phyloP scores from a whole-genome alignment of 768 basidiomycete species.

The Suillus clintonianus region DNA sequence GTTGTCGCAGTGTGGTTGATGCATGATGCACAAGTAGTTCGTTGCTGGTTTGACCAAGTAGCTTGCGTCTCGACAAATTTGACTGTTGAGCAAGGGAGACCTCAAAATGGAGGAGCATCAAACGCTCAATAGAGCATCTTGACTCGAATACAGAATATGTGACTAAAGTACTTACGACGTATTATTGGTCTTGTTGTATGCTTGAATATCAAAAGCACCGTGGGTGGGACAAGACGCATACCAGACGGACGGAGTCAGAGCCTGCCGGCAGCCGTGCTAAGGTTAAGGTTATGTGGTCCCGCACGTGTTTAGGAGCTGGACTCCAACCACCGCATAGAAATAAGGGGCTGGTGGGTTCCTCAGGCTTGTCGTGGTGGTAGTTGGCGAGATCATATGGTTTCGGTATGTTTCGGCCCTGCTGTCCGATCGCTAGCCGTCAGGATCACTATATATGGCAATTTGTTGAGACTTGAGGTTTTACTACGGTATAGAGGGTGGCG shows the following conservation, averaged over 20 bases:
- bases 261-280: too few relatives aligned
- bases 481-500: too few relatives aligned
- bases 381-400: too few relatives aligned
- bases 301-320: not conserved
- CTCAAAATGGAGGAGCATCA: not conserved
- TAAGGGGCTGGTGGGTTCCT: not conserved
- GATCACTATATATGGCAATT: too few relatives aligned
- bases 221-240: not conserved
- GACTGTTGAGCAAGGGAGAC: not conserved
- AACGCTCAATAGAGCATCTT: not conserved
- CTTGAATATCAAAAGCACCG: not conserved
- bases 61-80: not conserved
- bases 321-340: too few relatives aligned
- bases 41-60: not conserved
- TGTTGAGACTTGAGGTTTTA: too few relatives aligned
- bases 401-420: too few relatives aligned
- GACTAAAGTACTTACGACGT: not conserved
- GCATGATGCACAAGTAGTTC: not conserved
- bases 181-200: not conserved
- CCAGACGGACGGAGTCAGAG: not conserved
- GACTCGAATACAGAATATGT: not conserved
- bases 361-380: not conserved
- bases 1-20: not conserved
- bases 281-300: not conserved
- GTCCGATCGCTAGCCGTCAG: too few relatives aligned